phyloP scores from a whole-genome alignment of 768 basidiomycete species.

The Serendipita sp. region DNA sequence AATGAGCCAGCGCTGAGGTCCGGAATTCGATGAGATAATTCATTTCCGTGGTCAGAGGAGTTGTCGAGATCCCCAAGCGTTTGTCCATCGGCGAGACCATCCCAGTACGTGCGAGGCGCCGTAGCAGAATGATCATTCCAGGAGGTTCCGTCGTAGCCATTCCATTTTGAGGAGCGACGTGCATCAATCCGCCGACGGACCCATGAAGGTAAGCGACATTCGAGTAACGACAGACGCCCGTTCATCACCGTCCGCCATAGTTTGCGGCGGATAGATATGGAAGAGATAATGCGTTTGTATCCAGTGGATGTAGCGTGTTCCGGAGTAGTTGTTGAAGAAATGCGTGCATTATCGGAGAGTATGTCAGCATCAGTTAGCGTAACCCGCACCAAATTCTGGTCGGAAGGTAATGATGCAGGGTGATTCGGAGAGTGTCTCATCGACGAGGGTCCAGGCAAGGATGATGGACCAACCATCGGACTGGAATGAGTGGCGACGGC shows the following conservation, averaged over 20 bases:
- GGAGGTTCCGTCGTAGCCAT: background rate
- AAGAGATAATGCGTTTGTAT: background rate
- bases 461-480: background rate
- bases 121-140: background rate
- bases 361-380: background rate
- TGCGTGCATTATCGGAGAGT: background rate
- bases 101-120: background rate
- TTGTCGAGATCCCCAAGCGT: background rate
- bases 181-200: background rate
- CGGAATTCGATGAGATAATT: background rate
- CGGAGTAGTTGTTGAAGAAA: background rate
- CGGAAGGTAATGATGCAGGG: background rate
- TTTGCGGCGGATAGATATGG: background rate
- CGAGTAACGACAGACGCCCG: background rate
- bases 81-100: background rate
- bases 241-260: background rate
- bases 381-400: background rate
- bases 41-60: background rate
- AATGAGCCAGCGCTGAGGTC: background rate
- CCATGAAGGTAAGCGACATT: background rate
- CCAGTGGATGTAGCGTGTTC: background rate
- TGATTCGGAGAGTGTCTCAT: background rate
- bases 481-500: background rate
- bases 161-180: background rate
- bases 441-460: background rate